These are phyloP conservation scores for Aechmea fasciata DNA, from an alignment of 176 grass and related monocot genomes.

Conservation along the genomic window DNA sequence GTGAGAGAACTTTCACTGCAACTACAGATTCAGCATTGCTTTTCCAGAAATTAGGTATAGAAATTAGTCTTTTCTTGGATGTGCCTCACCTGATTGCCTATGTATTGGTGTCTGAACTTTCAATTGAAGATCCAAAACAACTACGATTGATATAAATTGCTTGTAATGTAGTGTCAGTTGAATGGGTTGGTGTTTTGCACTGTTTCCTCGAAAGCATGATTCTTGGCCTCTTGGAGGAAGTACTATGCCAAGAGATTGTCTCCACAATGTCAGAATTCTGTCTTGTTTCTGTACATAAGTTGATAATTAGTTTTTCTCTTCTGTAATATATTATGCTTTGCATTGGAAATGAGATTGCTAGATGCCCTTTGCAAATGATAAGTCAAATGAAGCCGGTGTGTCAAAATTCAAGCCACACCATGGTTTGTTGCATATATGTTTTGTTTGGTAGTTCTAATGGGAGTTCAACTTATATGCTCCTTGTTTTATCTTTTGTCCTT, in stretches of 20 bases:
- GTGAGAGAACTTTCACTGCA: conserved; percentile 64
- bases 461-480: too few species aligned
- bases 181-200: not conserved
- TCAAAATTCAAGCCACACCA: too few species aligned
- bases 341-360: too few species aligned
- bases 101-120: not conserved
- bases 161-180: not conserved
- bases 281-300: not conserved
- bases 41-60: conserved; percentile 65
- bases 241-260: not conserved
- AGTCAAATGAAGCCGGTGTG: too few species aligned
- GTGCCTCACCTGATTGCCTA: not conserved
- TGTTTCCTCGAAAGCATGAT: not conserved
- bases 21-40: conserved; percentile 49
- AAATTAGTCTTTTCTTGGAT: not conserved
- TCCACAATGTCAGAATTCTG: not conserved
- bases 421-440: too few species aligned
- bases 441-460: too few species aligned
- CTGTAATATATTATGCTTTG: not conserved
- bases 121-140: not conserved
- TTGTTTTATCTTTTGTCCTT: too few species aligned
- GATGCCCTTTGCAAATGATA: not conserved
- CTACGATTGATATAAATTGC: not conserved
- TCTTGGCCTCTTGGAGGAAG: not conserved
- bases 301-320: not conserved